A percentile compares a stretch with the other conserved stretches of the same genome.
These are phyloP conservation scores for Coemansia sp. DNA, from an alignment of 192 early-diverging fungal genomes.

Conservation along the genomic window DNA sequence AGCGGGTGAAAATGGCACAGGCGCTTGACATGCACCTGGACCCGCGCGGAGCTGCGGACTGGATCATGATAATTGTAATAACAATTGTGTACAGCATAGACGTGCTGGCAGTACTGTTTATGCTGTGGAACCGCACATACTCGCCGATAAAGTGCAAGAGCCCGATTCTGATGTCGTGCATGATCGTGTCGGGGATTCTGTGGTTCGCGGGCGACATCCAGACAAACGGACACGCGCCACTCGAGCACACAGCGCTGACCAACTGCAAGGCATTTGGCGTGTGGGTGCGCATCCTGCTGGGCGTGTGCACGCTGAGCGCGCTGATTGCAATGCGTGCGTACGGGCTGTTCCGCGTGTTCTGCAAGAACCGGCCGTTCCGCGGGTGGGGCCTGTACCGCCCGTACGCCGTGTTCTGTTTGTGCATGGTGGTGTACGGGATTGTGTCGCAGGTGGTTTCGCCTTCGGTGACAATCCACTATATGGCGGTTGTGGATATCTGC, in stretches of 20 bases:
- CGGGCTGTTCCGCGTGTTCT: conserved; percentile 32
- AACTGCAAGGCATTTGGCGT: conserved; percentile 42
- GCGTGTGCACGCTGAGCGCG: conserved; percentile 22
- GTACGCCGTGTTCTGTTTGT: conserved; percentile 7
- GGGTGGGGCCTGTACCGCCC: conserved; percentile 32
- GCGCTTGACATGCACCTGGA: conserved; percentile 6
- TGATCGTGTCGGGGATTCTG: conserved; percentile 3
- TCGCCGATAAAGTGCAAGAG: conserved; percentile 46
- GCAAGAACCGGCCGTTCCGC: conserved; percentile 24
- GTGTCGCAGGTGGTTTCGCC: conserved; percentile 20
- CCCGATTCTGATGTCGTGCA: conserved; percentile 22
- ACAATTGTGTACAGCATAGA: conserved; percentile 13
- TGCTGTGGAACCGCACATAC: conserved; percentile 35
- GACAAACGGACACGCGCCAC: conserved; percentile 28
- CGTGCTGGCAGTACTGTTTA: conserved; percentile 13
- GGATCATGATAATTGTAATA: conserved; percentile 13
- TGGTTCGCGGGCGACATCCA: conserved; percentile 39
- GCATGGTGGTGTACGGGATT: conserved; percentile 24
- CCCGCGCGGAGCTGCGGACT: conserved; percentile 20
- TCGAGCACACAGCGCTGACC: conserved; percentile 4
- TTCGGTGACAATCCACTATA: conserved; percentile 11
- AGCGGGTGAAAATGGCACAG: conserved; percentile 7
- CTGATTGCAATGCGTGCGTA: conserved; percentile 31
- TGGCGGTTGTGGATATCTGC: conserved; percentile 26
- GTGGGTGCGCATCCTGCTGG: conserved; percentile 41